phyloP scores from a whole-genome alignment of 2,329 filamentous ascomycete species.

The Drechmeria coniospora region DNA sequence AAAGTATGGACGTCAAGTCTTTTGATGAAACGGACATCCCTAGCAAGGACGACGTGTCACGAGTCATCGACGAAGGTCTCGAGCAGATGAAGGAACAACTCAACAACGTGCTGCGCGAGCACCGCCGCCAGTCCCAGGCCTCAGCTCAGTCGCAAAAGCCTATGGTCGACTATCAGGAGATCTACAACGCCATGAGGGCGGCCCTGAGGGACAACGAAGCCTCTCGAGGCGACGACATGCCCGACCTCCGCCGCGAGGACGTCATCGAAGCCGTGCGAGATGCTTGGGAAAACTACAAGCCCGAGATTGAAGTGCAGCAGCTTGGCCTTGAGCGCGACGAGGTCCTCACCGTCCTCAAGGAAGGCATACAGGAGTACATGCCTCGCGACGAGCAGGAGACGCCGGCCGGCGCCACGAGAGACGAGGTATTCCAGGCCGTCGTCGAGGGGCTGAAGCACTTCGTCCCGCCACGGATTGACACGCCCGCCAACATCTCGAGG shows the following conservation, averaged over 20 bases:
- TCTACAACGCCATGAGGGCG: slow-evolving; percentile 70
- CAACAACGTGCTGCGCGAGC: slow-evolving; percentile 62
- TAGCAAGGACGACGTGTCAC: slow-evolving; percentile 54
- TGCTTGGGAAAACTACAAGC: slow-evolving; percentile 88
- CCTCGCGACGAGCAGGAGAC: slow-evolving; percentile 34
- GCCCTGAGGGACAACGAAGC: slow-evolving; percentile 50
- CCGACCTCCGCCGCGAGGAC: slow-evolving; percentile 55
- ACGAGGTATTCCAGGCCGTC: slow-evolving; percentile 74
- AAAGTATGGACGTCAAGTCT: slow-evolving; percentile 40
- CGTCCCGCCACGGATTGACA: slow-evolving; percentile 55
- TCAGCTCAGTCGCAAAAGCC: slow-evolving; percentile 46
- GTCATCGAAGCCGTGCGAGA: slow-evolving; percentile 77
- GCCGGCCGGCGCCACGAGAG: slow-evolving; percentile 51
- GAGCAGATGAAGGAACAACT: slow-evolving; percentile 74
- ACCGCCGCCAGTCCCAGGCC: slow-evolving; percentile 51
- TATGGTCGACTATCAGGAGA: slow-evolving; percentile 60
- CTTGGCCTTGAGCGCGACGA: slow-evolving; percentile 84
- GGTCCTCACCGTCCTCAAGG: slow-evolving; percentile 69
- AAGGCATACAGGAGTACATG: slow-evolving; percentile 67
- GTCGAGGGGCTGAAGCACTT: slow-evolving; percentile 77
- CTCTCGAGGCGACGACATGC: slow-evolving; percentile 19
- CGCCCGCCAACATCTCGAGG: slow-evolving; percentile 52
- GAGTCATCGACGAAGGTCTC: slow-evolving; percentile 67
- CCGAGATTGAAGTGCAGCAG: slow-evolving; percentile 80
- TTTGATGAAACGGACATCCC: slow-evolving; percentile 32